These are phyloP conservation scores for Cenchrus fungigraminus DNA, from an alignment of 176 grass and related monocot species.

Conservation along the genomic window DNA sequence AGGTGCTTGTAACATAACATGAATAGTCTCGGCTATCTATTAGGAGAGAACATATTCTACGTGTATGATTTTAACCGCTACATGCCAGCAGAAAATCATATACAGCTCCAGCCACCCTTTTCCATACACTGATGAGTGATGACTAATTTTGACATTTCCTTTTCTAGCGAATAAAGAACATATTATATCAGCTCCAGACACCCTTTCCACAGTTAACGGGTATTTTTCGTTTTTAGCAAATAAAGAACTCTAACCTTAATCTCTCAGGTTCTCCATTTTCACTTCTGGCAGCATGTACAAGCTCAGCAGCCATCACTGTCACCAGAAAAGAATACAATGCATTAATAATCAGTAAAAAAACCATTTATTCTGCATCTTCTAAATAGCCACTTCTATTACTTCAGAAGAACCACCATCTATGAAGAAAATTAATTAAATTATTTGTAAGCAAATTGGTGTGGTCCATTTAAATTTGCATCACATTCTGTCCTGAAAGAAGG, in stretches of 20 bases:
- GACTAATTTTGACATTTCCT: too few relatives aligned
- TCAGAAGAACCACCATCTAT: not conserved
- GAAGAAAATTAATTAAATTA: not conserved
- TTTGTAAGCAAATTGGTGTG: not conserved
- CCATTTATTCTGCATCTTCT: not conserved
- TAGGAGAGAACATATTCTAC: not conserved
- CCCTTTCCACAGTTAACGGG: not conserved
- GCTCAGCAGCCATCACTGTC: slow-evolving; percentile 89
- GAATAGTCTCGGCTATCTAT: not conserved
- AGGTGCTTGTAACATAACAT: not conserved
- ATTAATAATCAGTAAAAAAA: slow-evolving; percentile 16
- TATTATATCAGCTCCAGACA: too few relatives aligned
- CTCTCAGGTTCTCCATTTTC: slow-evolving; percentile 82
- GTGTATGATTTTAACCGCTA: too few relatives aligned
- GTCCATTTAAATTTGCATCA: not conserved
- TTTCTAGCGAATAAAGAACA: too few relatives aligned
- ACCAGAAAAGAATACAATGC: not conserved
- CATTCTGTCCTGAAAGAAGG: not conserved
- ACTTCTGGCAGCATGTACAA: slow-evolving; percentile 62
- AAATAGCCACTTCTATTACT: not conserved
- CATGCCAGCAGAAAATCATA: not conserved
- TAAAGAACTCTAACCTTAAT: slow-evolving; percentile 74
- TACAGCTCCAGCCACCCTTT: not conserved
- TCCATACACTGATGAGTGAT: too few relatives aligned
- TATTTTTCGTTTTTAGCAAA: slow-evolving; percentile 34